phyloP scores from a whole-genome alignment of 2,329 filamentous ascomycete species.

The Penicillium sp. region DNA sequence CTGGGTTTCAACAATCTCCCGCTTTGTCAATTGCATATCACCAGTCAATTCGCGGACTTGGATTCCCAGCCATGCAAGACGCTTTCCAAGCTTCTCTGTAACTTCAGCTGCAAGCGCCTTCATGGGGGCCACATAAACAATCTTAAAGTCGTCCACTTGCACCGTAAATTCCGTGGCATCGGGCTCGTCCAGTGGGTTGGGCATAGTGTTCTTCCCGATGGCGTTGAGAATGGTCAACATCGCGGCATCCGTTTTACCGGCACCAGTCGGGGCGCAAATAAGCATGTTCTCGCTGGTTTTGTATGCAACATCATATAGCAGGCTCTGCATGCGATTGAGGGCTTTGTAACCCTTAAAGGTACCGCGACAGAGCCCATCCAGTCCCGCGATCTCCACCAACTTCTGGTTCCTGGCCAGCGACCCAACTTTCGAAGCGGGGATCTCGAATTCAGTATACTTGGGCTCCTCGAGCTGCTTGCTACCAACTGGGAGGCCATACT shows the following conservation, averaged over 20 bases:
- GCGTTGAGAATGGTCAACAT: conserved; percentile 95
- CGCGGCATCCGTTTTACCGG: conserved; percentile 97
- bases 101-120: conserved; percentile 96
- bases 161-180: conserved; percentile 78
- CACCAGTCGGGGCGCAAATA: conserved; percentile 95
- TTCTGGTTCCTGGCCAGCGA: conserved; percentile 72
- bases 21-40: conserved; percentile 98
- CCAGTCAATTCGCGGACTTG: conserved; percentile 92
- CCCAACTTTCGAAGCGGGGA: conserved; percentile 82
- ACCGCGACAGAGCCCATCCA: conserved; percentile 86
- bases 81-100: conserved; percentile 89
- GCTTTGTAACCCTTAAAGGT: conserved; percentile 94
- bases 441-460: conserved; percentile 85
- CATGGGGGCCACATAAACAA: conserved; percentile 98
- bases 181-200: conserved; percentile 76
- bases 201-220: conserved; percentile 80
- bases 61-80: conserved; percentile 90
- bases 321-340: conserved; percentile 96
- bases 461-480: conserved; percentile 71
- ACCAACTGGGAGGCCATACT: conserved; percentile 79
- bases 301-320: conserved; percentile 94
- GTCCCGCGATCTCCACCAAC: conserved; percentile 75
- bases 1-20: conserved; percentile 93
- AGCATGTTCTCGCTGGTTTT: conserved; percentile 98
- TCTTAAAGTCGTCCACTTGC: conserved; percentile 89